Percentiles rank a stretch among this genome's conserved stretches.
phyloP scores from a whole-genome alignment of 2,329 filamentous ascomycete species.

The Aspergillus sp. region DNA sequence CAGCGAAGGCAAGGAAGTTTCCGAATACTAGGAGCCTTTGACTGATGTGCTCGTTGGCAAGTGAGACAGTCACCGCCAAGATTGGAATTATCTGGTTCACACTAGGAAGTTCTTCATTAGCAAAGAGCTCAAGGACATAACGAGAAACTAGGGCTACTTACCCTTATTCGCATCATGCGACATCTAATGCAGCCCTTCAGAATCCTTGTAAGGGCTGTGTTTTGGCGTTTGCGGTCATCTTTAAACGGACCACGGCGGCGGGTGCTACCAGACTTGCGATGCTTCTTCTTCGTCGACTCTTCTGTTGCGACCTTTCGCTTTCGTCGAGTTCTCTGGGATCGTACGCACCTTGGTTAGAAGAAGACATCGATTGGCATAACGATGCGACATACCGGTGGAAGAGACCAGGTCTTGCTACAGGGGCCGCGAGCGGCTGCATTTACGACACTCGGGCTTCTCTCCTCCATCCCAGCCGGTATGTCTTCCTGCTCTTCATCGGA shows the following conservation, averaged over 20 bases:
- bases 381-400: constrained; percentile 12
- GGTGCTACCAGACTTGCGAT: constrained; percentile 1
- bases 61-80: constrained; percentile 8
- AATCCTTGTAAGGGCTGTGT: constrained; percentile 13
- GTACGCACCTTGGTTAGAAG: not conserved
- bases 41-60: constrained; percentile 11
- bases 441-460: not conserved
- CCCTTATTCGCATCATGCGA: constrained; percentile 14
- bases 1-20: constrained; percentile 10
- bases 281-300: constrained; percentile 5
- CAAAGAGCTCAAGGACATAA: not conserved
- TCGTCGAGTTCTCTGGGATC: constrained; percentile 7
- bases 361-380: not conserved
- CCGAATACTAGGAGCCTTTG: constrained; percentile 4
- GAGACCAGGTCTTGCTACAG: constrained; percentile 12
- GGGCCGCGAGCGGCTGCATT: constrained; percentile 1
- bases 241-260: constrained; percentile 15
- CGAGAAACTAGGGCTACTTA: not conserved
- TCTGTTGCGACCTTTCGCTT: constrained; percentile 4
- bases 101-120: constrained; percentile 5
- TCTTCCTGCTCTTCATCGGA: constrained; percentile 8
- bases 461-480: not conserved
- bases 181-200: constrained; percentile 12
- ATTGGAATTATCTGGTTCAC: constrained; percentile 9
- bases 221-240: constrained; percentile 10